Conservation (phyloP, 306 rosid species). For the Cucurbita moschata region DNA sequence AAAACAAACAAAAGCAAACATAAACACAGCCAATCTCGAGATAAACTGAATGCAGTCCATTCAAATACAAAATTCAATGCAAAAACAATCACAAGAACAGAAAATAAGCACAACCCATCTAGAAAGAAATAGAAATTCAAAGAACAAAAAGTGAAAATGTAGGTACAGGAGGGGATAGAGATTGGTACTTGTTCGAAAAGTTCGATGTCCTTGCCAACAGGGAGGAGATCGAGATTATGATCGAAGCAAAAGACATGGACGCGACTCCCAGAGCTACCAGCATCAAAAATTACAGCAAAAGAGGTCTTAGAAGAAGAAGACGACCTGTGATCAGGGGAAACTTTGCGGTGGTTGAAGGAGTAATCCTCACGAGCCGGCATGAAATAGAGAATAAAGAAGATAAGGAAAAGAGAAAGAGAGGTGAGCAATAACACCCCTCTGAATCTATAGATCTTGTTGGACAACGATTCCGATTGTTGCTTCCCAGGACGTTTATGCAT, state of each 20-base stretch:
- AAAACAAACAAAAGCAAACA: background rate
- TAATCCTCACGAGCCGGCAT: slow-evolving; percentile 46
- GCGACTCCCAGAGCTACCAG: slow-evolving; percentile 99
- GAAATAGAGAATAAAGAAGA: slow-evolving; percentile 44
- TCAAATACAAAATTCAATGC: background rate
- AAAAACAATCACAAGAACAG: background rate
- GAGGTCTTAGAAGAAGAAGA: slow-evolving; percentile 11
- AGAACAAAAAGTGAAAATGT: background rate
- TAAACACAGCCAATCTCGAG: background rate
- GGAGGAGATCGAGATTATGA: slow-evolving; percentile 55
- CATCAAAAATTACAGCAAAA: slow-evolving; percentile 82
- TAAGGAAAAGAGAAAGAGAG: slow-evolving; percentile 54
- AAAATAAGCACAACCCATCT: background rate
- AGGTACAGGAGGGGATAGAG: background rate
- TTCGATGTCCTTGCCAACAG: slow-evolving; percentile 84
- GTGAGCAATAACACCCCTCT: slow-evolving; percentile 56
- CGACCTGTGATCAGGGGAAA: slow-evolving; percentile 30
- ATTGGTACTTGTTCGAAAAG: slow-evolving; percentile 58
- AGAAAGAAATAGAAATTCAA: background rate
- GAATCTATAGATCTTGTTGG: slow-evolving; percentile 62
- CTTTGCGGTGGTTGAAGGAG: slow-evolving; percentile 39
- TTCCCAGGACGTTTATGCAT: slow-evolving; percentile 65
- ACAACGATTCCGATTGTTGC: slow-evolving; percentile 37
- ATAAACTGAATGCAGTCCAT: background rate
- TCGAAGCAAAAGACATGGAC: slow-evolving; percentile 87